Evolutionary conservation across 176 grass and related monocot genomes (phyloP).

Genomic region (Avena atlantica): DNA sequence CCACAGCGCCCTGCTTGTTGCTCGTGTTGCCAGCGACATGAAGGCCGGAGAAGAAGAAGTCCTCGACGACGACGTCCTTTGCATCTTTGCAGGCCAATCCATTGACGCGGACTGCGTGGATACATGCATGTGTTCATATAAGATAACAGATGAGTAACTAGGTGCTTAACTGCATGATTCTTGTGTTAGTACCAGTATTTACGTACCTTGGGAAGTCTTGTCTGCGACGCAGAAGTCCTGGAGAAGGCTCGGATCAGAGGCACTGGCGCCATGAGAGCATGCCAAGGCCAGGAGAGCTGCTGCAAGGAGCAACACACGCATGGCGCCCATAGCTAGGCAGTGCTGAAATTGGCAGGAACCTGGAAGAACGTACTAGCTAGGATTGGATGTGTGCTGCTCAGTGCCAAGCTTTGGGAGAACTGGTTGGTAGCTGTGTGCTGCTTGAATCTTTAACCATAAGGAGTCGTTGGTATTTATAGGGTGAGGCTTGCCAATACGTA

Average conservation of each 20-base stretch:
- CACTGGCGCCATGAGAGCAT: too few species aligned
- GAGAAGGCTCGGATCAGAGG: too few species aligned
- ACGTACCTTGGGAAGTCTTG: background rate
- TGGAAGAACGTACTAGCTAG: too few species aligned
- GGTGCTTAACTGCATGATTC: background rate
- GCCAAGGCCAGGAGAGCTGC: too few species aligned
- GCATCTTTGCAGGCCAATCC: too few species aligned
- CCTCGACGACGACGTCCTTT: too few species aligned
- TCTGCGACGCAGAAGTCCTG: too few species aligned
- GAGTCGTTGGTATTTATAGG: background rate
- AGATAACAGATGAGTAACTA: background rate
- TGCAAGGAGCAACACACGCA: background rate
- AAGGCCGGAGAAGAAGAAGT: too few species aligned
- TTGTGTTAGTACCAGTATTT: background rate
- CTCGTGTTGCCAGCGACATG: too few species aligned
- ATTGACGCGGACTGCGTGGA: too few species aligned
- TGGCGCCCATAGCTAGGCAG: background rate
- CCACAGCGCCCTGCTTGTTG: too few species aligned
- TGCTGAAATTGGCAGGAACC: background rate
- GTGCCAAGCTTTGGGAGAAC: background rate
- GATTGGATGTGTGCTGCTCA: background rate
- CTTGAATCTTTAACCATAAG: background rate
- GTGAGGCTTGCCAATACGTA: background rate
- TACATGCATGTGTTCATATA: background rate
- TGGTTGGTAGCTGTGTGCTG: background rate